Base-by-base conservation (phyloP, 441 rosid species). In the Geranium incanum region DNA sequence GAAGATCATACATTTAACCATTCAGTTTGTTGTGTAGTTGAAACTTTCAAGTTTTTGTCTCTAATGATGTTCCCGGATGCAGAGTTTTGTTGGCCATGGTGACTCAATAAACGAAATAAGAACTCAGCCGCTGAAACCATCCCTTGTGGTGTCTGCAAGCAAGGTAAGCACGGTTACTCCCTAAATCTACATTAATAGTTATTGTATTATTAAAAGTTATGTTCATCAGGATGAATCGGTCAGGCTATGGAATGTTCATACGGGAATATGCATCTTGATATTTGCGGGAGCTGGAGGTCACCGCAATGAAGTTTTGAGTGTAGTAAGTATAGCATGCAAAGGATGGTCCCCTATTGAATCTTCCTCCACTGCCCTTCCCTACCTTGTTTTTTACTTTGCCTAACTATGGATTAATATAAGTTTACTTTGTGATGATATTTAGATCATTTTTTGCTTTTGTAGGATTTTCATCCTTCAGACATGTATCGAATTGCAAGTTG, bases 211-310 rank as follows among this genome's bases (percentile, higher is more conserved):
- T 59, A 59, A 59, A 7, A 18, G 28, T 18, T 5, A 59, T 59
- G 33, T 59, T 59, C 64, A 68, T 50, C 80, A 94, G 99, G 99
- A 94, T 83, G 99, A 90, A 79, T 94, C 99, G 0, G 92, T 94
- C 80, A 87, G 99, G 66, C 79, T 94, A 68, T 92, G 99, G 97
- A 92, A 94, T 80, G 87, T 90, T 81, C 93, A 94, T 70, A 90
- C 97, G 67, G 99, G 99, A 76, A 89, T 94, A 74, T 94, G 99
- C 81, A 85, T 94, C 77, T 80, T 94, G 86, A 84, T 92, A 82
- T 92, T 94, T 86, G 87, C 99, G 83, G 99, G 99, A 79, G 92
- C 93, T 21, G 97, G 97, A 74, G 99, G 97, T 66, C 97, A 95
- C 68, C 95, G 97, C 78, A 89, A 95, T 69, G 97, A 92, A 87